A percentile compares a stretch with the other conserved stretches of the same genome.
Conservation (phyloP, 2,329 filamentous ascomycete genomes). For the Penicillium sp. region DNA sequence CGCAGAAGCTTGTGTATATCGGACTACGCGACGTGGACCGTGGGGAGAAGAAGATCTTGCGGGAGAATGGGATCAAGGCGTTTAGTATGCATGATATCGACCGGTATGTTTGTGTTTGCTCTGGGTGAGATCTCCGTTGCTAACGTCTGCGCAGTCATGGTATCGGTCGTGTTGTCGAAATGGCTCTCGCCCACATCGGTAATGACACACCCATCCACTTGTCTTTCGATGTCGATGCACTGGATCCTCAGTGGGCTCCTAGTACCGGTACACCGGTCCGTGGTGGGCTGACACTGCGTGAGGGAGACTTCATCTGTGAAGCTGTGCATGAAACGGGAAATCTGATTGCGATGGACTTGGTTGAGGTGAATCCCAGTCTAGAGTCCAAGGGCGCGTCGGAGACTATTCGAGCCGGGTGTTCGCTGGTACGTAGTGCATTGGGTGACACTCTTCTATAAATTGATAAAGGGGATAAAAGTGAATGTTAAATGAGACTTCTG, state of each 20-base stretch:
- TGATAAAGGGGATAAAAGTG: neutral
- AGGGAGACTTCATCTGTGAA: slow-evolving; percentile 96
- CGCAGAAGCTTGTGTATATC: slow-evolving; percentile 93
- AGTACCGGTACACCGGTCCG: slow-evolving; percentile 93
- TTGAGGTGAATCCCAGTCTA: slow-evolving; percentile 75
- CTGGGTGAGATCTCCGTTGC: neutral
- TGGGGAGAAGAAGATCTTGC: slow-evolving; percentile 89
- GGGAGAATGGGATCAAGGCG: slow-evolving; percentile 86
- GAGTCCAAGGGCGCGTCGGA: slow-evolving; percentile 71
- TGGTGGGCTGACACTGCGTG: slow-evolving; percentile 86
- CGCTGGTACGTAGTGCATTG: slow-evolving; percentile 83
- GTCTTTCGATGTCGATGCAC: slow-evolving; percentile 93
- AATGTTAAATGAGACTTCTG: neutral
- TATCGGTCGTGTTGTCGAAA: slow-evolving; percentile 93
- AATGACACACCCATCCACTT: slow-evolving; percentile 93
- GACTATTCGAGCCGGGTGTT: slow-evolving; percentile 87
- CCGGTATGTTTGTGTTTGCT: slow-evolving; percentile 52
- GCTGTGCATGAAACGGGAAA: slow-evolving; percentile 76
- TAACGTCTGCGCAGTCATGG: slow-evolving; percentile 62
- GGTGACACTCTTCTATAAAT: slow-evolving; percentile 81
- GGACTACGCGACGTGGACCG: slow-evolving; percentile 87
- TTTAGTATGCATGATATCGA: slow-evolving; percentile 99
- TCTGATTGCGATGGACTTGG: slow-evolving; percentile 75
- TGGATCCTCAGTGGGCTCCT: slow-evolving; percentile 94
- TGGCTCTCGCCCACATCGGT: slow-evolving; percentile 96